phyloP scores from a whole-genome alignment of 345 rosid genomes.

The Salix viminalis region DNA sequence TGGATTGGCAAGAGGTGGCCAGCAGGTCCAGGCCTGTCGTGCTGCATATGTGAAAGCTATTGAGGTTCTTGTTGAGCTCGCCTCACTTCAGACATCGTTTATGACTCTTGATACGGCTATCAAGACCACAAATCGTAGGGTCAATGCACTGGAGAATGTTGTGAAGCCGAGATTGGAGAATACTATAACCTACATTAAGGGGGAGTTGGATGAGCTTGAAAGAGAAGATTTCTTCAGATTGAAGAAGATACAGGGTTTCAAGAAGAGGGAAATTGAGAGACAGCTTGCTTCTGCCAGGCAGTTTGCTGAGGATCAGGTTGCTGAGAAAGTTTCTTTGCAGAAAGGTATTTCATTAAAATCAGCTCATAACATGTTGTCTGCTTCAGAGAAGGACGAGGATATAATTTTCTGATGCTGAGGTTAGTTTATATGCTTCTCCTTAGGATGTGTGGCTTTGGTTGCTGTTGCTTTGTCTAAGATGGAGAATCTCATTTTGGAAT shows the following conservation, averaged over 20 bases:
- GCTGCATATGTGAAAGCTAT: conserved; percentile 83
- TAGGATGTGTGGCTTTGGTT: conserved; percentile 19
- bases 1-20: conserved; percentile 93
- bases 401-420: conserved; percentile 58
- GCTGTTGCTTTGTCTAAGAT: conserved; percentile 8
- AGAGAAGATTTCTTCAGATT: conserved; percentile 90
- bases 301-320: conserved; percentile 66
- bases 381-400: conserved; percentile 68
- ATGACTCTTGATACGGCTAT: conserved; percentile 91
- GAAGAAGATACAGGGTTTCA: conserved; percentile 83
- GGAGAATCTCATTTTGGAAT: conserved; percentile 11
- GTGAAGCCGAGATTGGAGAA: conserved; percentile 88
- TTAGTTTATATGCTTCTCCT: conserved; percentile 8
- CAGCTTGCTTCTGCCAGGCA: conserved; percentile 44
- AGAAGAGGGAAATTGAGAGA: conserved; percentile 70
- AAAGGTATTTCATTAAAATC: conserved; percentile 59
- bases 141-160: conserved; percentile 85
- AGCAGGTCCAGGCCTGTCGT: conserved; percentile 84
- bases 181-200: conserved; percentile 76
- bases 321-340: conserved; percentile 65
- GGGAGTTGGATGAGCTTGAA: conserved; percentile 90
- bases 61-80: conserved; percentile 89
- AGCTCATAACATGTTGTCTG: conserved; percentile 57
- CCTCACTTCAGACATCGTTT: conserved; percentile 90
- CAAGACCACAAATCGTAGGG: conserved; percentile 92